phyloP scores from a whole-genome alignment of 768 basidiomycete species.

The Porphyrellus cyaneotinctus region DNA sequence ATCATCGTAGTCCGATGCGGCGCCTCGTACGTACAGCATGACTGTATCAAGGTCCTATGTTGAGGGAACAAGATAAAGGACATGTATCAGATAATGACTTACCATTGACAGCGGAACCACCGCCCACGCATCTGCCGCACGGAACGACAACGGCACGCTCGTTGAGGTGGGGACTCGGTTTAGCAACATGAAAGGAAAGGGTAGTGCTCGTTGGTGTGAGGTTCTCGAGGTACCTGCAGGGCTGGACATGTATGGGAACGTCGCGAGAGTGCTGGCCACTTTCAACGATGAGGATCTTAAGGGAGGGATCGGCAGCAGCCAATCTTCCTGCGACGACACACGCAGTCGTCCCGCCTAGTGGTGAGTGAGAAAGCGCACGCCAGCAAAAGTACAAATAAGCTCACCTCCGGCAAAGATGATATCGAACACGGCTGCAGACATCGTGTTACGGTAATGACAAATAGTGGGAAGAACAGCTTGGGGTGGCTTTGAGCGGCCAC shows the following conservation, averaged over 20 bases:
- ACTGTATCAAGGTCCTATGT: slow-evolving; percentile 16
- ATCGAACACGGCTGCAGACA: slow-evolving; percentile 33
- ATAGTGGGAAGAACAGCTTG: too few species aligned
- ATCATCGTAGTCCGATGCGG: slow-evolving; percentile 62
- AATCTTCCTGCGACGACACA: slow-evolving; percentile 54
- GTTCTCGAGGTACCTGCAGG: slow-evolving; percentile 47
- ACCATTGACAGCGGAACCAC: slow-evolving; percentile 64
- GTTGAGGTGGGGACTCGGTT: slow-evolving; percentile 40
- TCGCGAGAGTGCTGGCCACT: slow-evolving; percentile 51
- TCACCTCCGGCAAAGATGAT: slow-evolving; percentile 58
- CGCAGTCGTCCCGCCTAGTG: slow-evolving; percentile 45
- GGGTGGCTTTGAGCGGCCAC: too few species aligned
- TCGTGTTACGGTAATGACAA: too few species aligned
- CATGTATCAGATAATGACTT: slow-evolving; percentile 7
- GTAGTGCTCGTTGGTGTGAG: slow-evolving; percentile 38
- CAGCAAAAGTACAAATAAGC: not conserved
- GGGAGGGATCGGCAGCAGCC: slow-evolving; percentile 45
- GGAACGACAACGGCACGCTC: slow-evolving; percentile 45
- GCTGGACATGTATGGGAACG: slow-evolving; percentile 46
- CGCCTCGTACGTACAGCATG: slow-evolving; percentile 54
- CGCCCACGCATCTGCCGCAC: slow-evolving; percentile 52
- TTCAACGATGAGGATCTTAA: slow-evolving; percentile 61
- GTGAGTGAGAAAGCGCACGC: not conserved
- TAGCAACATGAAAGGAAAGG: slow-evolving; percentile 39
- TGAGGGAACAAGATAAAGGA: too few species aligned